Conservation (phyloP, 1,139 yeast genomes). For the Lipomyces yarrowii region DNA sequence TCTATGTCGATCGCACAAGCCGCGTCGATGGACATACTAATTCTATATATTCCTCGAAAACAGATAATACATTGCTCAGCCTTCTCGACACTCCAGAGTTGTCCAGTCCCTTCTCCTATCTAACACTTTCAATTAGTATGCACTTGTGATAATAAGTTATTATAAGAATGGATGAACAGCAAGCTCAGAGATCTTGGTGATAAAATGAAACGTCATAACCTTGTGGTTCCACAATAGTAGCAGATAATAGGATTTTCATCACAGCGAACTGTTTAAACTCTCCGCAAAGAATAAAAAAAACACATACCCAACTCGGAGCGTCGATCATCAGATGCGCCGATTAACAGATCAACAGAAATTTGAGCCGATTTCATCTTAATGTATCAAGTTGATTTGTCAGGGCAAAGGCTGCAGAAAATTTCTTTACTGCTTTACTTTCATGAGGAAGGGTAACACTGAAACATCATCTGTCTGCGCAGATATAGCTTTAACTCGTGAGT, state of each 20-base stretch:
- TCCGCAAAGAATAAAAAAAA: neutral
- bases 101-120: neutral
- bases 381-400: neutral
- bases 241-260: conserved; percentile 23
- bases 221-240: conserved; percentile 17
- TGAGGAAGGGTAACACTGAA: neutral
- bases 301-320: neutral
- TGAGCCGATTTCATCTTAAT: neutral
- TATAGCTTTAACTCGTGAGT: neutral
- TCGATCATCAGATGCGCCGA: neutral
- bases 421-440: neutral
- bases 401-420: neutral
- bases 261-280: neutral
- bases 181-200: conserved; percentile 29
- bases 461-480: neutral
- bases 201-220: conserved; percentile 17
- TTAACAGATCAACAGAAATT: neutral
- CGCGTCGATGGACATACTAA: neutral
- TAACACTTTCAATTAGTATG: neutral
- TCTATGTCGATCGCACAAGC: neutral
- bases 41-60: neutral
- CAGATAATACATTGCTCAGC: neutral
- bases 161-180: neutral
- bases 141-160: neutral
- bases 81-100: neutral